A percentile compares a stretch with the other conserved stretches of the same genome.
Evolutionary conservation across 495 filamentous ascomycete species (phyloP).

Genomic region (Entonaema liquescens): DNA sequence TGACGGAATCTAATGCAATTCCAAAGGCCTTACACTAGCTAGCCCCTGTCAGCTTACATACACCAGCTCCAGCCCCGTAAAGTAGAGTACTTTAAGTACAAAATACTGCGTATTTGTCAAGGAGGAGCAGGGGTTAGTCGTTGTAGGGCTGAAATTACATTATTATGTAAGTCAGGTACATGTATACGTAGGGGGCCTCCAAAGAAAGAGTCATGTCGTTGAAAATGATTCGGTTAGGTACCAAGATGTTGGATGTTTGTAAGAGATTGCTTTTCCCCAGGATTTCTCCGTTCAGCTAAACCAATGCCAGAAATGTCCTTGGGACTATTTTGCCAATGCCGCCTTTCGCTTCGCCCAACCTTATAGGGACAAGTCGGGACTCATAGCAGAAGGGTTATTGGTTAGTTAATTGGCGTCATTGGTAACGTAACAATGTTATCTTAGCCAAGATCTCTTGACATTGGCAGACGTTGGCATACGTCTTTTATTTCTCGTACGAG

Average conservation of each 20-base stretch:
- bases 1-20: conserved; percentile 10
- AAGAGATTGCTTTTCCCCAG: conserved; percentile 31
- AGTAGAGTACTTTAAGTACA: neutral
- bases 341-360: conserved; percentile 24
- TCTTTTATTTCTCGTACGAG: conserved; percentile 15
- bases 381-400: conserved; percentile 5
- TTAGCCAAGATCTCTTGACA: conserved; percentile 1
- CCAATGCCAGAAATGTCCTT: conserved; percentile 1
- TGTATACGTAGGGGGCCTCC: neutral
- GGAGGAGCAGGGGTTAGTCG: neutral
- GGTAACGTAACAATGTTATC: conserved; percentile 26
- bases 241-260: neutral
- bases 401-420: conserved; percentile 2
- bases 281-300: conserved; percentile 24
- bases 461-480: conserved; percentile 14
- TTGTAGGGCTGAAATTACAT: conserved; percentile 32
- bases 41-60: conserved; percentile 36
- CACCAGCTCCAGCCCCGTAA: neutral
- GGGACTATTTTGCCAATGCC: conserved; percentile 21
- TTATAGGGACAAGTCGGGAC: conserved; percentile 13
- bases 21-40: conserved; percentile 26
- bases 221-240: neutral
- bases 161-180: conserved; percentile 17
- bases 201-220: neutral
- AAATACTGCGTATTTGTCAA: neutral